Evolutionary conservation across 176 grass and related monocot genomes (phyloP), one percentile per base, ranked within the genome.

Genomic region (Oryza glaberrima): DNA sequence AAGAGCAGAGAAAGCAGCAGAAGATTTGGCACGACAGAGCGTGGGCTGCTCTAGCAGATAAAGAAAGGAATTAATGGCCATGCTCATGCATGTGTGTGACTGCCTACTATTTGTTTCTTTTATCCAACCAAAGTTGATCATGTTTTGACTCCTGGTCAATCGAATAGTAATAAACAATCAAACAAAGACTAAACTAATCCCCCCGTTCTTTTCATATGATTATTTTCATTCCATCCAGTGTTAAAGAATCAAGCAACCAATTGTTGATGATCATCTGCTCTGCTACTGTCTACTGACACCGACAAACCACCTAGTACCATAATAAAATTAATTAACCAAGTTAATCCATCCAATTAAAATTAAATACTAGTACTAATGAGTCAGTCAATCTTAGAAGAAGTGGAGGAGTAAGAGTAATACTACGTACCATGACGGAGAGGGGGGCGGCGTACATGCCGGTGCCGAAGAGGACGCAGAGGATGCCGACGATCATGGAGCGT

Each of bases 381-480:
- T 2, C 36, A 30, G 34, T 70, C 65, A 86, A 80, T 65, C 41
- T 41, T 16, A 36, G 30, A 32, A 32, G 30, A 32, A 32, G 30
- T 30, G 30, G 30, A 32, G 30, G 30, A 32, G 35, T 35, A 35
- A 4, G 4, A 3, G 34, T 36, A 36, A 36, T 46, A 83, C 89
- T 46, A 83, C 89, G 28, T 92, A 99, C 96, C 96, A 99, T 99
- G 90, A 96, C 96, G 78, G 94, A 94, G 32, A 99, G 88, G 49
- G 96, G 96, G 26, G 96, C 86, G 9, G 90, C 96, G 80, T 99
- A 99, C 96, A 99, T 99, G 74, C 91, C 88, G 83, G 87, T 94
- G 14, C 96, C 88, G 81, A 99, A 88, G 81, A 94, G 77, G 81
- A 99, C 96, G 87, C 91, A 94, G 63, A 99, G 86, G 82, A 94